A percentile compares a stretch with the other conserved stretches of the same genome.
phyloP scores from a whole-genome alignment of 176 grass and related monocot species.

The Juncus effusus region DNA sequence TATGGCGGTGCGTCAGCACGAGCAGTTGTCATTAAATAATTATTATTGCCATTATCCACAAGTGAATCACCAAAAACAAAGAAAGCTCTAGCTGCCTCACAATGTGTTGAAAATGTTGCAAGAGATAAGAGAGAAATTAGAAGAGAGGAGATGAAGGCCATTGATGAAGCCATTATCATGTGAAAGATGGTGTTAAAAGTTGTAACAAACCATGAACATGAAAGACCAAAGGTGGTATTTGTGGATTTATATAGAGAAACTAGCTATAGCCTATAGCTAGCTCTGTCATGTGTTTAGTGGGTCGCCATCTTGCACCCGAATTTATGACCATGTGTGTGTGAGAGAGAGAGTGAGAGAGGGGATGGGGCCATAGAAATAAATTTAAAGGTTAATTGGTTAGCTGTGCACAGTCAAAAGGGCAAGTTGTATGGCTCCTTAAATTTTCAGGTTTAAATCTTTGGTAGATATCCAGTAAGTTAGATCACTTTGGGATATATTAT shows the following conservation, averaged over 20 bases:
- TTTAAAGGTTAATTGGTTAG: constrained; percentile 12
- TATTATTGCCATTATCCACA: constrained; percentile 96
- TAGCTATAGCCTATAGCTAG: neutral
- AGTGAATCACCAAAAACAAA: constrained; percentile 98
- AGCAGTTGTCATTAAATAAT: constrained; percentile 77
- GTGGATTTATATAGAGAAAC: constrained; percentile 20
- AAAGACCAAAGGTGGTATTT: constrained; percentile 16
- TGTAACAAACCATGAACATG: constrained; percentile 2
- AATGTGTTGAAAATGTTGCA: constrained; percentile 23
- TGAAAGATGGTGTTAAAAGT: neutral
- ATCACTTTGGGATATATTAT: too few species aligned
- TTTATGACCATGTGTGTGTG: constrained; percentile 22
- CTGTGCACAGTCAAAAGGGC: constrained; percentile 8
- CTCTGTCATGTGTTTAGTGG: neutral
- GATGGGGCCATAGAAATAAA: constrained; percentile 21
- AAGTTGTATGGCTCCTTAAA: neutral
- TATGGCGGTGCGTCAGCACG: constrained; percentile 80
- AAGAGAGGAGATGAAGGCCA: constrained; percentile 25
- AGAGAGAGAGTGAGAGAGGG: neutral
- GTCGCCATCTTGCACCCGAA: constrained; percentile 1
- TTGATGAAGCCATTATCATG: constrained; percentile 15
- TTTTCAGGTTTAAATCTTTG: too few species aligned
- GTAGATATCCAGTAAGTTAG: too few species aligned
- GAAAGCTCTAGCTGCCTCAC: constrained; percentile 64
- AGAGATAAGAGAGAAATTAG: constrained; percentile 5